Conservation (phyloP, 2,329 filamentous ascomycete species). For the Monilinia polystroma region DNA sequence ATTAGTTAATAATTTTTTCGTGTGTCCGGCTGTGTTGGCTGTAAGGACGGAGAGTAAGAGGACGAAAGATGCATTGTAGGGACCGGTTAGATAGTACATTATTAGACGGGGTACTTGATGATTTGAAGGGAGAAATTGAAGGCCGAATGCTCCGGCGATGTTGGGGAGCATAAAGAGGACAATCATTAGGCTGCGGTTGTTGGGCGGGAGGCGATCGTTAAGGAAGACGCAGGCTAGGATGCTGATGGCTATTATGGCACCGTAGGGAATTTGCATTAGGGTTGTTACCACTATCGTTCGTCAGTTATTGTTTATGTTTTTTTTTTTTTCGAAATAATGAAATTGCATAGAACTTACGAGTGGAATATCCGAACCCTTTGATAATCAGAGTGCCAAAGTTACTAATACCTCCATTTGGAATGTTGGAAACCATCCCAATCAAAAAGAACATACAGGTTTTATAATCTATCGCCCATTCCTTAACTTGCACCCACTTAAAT, state of each 20-base stretch:
- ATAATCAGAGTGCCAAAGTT: slow-evolving; percentile 60
- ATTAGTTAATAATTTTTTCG: slow-evolving; percentile 49
- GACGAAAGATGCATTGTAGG: slow-evolving; percentile 28
- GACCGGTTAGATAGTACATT: slow-evolving; percentile 47
- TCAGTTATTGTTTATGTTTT: neutral
- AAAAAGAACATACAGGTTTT: slow-evolving; percentile 43
- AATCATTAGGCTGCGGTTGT: slow-evolving; percentile 37
- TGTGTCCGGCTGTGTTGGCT: slow-evolving; percentile 58
- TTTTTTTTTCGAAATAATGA: neutral
- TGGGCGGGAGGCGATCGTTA: slow-evolving; percentile 51
- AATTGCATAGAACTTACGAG: slow-evolving; percentile 31
- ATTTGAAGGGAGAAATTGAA: slow-evolving; percentile 45
- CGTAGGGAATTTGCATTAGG: slow-evolving; percentile 53
- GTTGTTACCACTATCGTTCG: slow-evolving; percentile 47
- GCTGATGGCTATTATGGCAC: slow-evolving; percentile 58
- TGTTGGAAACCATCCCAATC: slow-evolving; percentile 51
- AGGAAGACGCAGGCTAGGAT: slow-evolving; percentile 41
- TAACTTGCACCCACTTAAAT: slow-evolving; percentile 42
- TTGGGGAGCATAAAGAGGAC: slow-evolving; percentile 56
- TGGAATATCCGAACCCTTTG: slow-evolving; percentile 49
- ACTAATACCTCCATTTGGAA: slow-evolving; percentile 55
- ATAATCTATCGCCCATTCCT: slow-evolving; percentile 11
- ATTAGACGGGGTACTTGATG: slow-evolving; percentile 49
- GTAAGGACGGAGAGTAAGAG: slow-evolving; percentile 47
- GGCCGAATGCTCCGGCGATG: slow-evolving; percentile 53